Conservation (phyloP, 148 eudicot species). For the Salicornia ramosissima region DNA sequence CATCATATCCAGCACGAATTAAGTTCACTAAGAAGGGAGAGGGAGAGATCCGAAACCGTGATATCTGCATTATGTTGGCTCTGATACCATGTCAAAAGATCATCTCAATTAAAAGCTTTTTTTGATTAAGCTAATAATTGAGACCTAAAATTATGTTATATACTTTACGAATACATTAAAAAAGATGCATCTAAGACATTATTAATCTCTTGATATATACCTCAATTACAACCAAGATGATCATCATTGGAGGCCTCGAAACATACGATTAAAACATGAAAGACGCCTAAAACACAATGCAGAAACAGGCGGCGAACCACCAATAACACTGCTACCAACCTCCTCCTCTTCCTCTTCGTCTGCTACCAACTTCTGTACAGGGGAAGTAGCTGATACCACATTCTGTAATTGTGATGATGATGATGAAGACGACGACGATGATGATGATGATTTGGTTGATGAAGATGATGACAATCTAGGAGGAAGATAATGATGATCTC, state of each 20-base stretch:
- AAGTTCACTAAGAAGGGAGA: no score
- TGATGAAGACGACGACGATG: not conserved
- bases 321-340: no score
- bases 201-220: no score
- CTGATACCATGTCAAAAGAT: no score
- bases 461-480: slow-evolving; percentile 25
- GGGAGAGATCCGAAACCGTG: no score
- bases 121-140: no score
- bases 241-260: slow-evolving; percentile 14
- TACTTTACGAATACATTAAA: no score
- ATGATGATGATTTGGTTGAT: slow-evolving; percentile 19
- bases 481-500: slow-evolving; percentile 3
- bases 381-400: slow-evolving; percentile 18
- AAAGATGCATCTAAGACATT: no score
- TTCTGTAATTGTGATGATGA: slow-evolving; percentile 12
- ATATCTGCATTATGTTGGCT: no score
- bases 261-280: slow-evolving; percentile 2
- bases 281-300: slow-evolving; percentile 29
- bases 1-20: no score
- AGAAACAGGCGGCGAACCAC: slow-evolving; percentile 32
- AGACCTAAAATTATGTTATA: no score
- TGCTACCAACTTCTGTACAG: not conserved
- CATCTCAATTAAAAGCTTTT: no score
- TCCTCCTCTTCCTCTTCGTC: slow-evolving; percentile 3
- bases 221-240: slow-evolving; percentile 11